Evolutionary conservation across 2,329 filamentous ascomycete species (phyloP).

Genomic region (Daldinia sp.): DNA sequence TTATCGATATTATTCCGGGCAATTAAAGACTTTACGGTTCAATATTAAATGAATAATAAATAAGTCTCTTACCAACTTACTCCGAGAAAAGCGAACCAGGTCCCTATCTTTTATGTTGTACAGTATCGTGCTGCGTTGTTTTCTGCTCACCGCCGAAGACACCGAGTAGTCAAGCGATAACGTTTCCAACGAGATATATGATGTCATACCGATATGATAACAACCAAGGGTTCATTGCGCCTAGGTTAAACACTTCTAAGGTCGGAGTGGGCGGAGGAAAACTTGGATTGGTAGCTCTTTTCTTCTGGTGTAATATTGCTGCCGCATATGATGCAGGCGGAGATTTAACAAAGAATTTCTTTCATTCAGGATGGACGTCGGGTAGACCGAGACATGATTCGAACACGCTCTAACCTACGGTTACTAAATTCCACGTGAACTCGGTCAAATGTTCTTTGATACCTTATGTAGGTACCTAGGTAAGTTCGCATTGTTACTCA

Average conservation of each 20-base stretch:
- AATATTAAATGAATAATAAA: background rate
- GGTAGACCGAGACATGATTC: constrained; percentile 1
- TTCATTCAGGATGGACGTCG: background rate
- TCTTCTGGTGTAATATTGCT: background rate
- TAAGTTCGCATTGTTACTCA: background rate
- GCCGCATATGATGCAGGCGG: background rate
- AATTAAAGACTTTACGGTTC: background rate
- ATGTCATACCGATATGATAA: background rate
- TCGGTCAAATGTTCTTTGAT: background rate
- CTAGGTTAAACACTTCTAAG: background rate
- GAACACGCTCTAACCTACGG: background rate
- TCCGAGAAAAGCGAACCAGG: background rate
- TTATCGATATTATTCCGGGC: too few species aligned
- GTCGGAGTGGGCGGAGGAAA: background rate
- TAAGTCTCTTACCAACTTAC: background rate
- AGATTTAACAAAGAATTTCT: background rate
- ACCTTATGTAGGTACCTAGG: too few species aligned
- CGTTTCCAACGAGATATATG: background rate
- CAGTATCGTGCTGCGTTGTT: background rate
- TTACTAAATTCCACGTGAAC: background rate
- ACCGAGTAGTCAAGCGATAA: background rate
- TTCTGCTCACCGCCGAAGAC: background rate
- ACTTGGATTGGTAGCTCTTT: background rate
- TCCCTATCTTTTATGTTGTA: background rate
- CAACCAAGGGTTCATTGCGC: background rate